Percentiles rank a stretch among this genome's conserved stretches.
phyloP scores from a whole-genome alignment of 805 yeast species.

The Millerozyma acaciae region DNA sequence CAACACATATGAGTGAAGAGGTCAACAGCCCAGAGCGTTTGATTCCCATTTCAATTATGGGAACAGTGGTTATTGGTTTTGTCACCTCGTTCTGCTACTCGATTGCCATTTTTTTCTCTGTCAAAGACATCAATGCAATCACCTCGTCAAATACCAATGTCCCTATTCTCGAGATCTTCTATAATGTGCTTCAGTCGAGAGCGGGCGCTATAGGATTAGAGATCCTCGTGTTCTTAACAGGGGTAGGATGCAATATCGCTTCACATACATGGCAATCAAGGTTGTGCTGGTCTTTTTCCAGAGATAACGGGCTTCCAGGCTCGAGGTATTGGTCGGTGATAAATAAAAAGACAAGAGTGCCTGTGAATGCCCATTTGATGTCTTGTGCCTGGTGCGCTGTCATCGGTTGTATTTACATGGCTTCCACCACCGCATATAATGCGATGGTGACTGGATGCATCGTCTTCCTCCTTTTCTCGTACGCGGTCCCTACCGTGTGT shows the following conservation, averaged over 20 bases:
- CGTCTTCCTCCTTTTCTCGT: constrained; percentile 54
- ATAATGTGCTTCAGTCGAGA: constrained; percentile 51
- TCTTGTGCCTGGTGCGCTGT: constrained; percentile 50
- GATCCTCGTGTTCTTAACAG: constrained; percentile 47
- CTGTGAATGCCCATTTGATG: constrained; percentile 56
- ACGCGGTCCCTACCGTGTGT: constrained; percentile 51
- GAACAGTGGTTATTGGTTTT: constrained; percentile 64
- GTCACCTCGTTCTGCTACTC: constrained; percentile 53
- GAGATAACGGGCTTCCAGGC: constrained; percentile 61
- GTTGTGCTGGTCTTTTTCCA: constrained; percentile 62
- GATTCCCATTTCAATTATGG: constrained; percentile 59
- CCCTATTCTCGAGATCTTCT: constrained; percentile 60
- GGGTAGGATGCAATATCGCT: constrained; percentile 55
- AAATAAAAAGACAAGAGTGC: constrained; percentile 46
- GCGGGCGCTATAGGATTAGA: constrained; percentile 55
- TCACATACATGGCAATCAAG: constrained; percentile 69
- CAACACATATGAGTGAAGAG: constrained; percentile 72
- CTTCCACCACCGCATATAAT: constrained; percentile 63
- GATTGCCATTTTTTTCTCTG: constrained; percentile 56
- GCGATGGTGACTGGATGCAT: constrained; percentile 62
- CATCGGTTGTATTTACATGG: constrained; percentile 60
- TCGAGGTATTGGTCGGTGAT: constrained; percentile 50
- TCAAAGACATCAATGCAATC: constrained; percentile 49
- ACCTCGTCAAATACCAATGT: constrained; percentile 50
- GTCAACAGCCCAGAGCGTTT: constrained; percentile 52